Evolutionary conservation across 176 grass and related monocot genomes (phyloP), one percentile per base, ranked within the genome.

Genomic region (Cenchrus fungigraminus): DNA sequence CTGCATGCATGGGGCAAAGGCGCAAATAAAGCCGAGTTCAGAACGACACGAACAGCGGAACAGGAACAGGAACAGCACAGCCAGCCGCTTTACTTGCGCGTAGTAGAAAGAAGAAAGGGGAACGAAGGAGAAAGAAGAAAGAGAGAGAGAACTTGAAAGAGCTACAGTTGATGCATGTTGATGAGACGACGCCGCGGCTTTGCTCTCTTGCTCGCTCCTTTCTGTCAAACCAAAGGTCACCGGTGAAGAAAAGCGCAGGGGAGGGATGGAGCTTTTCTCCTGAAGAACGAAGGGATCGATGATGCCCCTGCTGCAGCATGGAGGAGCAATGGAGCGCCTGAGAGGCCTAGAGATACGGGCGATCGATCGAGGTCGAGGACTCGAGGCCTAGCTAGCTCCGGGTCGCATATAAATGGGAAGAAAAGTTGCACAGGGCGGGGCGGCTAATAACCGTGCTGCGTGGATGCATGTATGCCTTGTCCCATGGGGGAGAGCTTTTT

Each of bases 331-430:
- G 55, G n/a, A 65, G 79, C 73, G 68, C 74, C 17, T 20, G 56
- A 42, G 56, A 42, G 50, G 59, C 82, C 84, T 83, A 90, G 52
- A 90, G 74, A 83, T 87, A 83, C 84, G 68, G 59, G 79, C 61
- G 37, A 40, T 40, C 37, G 37, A 40, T 40, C 3, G 74, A 78
- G 25, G 25, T 25, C 25, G 25, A 25, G 25, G 25, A 25, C 25
- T 83, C 84, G 79, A 67, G 74, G 6, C 69, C 87, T 68, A 46
- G 49, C 49, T 40, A 40, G 45, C 83, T 86, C 79, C 79, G 68
- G 83, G 80, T 83, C 89, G 45, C 85, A 71, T 87, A 80, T 87
- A 87, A 80, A 84, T 87, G 85, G 84, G 85, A 91, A 84, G 69
- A 91, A 91, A 91, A 91, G 85, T 84, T 91, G 83, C 56, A 46